phyloP scores from a whole-genome alignment of 805 yeast genomes.

The Grigorovia transvaalensis region DNA sequence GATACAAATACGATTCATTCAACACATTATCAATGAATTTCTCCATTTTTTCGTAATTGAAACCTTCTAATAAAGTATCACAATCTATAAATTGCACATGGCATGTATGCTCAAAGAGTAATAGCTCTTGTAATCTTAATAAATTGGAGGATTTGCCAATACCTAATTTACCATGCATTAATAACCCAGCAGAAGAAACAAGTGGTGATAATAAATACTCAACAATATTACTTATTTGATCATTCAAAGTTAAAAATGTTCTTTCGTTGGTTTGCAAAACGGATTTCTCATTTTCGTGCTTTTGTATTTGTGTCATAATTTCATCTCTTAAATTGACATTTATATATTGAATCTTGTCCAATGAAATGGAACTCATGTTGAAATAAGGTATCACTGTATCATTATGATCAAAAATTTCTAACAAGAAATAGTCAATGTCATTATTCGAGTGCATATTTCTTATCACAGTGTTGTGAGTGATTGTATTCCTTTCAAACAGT shows the following conservation, averaged over 20 bases:
- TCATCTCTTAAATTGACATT: not conserved
- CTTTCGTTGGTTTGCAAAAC: not conserved
- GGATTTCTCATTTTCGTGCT: not conserved
- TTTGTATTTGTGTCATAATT: not conserved
- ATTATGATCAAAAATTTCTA: not conserved
- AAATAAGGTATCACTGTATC: not conserved
- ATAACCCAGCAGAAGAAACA: constrained; percentile 34
- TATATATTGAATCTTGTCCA: not conserved
- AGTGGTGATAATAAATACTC: constrained; percentile 13
- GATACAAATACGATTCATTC: constrained; percentile 53
- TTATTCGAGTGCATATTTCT: not conserved
- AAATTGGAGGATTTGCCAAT: constrained; percentile 66
- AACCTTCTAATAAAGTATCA: constrained; percentile 35
- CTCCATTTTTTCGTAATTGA: constrained; percentile 30
- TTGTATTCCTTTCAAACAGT: not conserved
- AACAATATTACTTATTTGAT: constrained; percentile 2
- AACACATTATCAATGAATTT: constrained; percentile 35
- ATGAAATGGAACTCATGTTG: not conserved
- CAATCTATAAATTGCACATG: constrained; percentile 40
- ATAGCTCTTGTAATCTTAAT: constrained; percentile 29
- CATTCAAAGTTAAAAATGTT: not conserved
- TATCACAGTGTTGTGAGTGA: not conserved
- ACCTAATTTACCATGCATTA: constrained; percentile 68
- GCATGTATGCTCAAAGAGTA: constrained; percentile 16
- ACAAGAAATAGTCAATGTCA: not conserved